Base-by-base conservation (phyloP, 2,329 filamentous ascomycete species). In the Botrytis pseudocinerea region DNA sequence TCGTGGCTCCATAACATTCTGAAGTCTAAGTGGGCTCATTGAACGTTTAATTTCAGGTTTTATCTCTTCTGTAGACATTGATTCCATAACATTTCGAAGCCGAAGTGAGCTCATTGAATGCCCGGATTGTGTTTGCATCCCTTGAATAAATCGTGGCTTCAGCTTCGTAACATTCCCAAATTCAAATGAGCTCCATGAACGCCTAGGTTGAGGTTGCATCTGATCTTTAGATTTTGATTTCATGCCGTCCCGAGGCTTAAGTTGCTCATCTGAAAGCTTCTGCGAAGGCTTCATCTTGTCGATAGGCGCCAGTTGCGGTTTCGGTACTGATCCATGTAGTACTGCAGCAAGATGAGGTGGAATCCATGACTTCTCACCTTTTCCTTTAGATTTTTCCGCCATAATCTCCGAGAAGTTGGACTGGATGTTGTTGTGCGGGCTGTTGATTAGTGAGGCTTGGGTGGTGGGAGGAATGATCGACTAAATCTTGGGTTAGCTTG, bases 341-440 rank as follows among this genome's bases (percentile, higher is more conserved):
- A 57, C n/a, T 28, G 51, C 14, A 14, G n/a, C 51, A 28, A 32
- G 51, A 18, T 28, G 18, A 1, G 14, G 14, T 18, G 51, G 51
- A 28, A 28, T 28, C 51, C 16, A 8, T 9, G 51, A 25, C n/a
- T 28, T 9, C 7, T 32, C 7, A 14, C n/a, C 51, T 7, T 57
- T 14, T 8, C 1, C 2, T 57, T 57, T 9, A 16, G n/a, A 18
- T 2, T 28, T 9, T 4, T 18, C 51, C 1, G 51, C n/a, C 51
- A 57, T 57, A 7, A 18, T 18, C 0, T 8, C n/a, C 48, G 25
- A 5, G 4, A 4, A 32, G 4, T 22, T 22, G 0, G 16, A 18
- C 4, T 0, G 1, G 2, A 1, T 42, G 6, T 20, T 35, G 20
- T 28, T 22, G 7, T 32, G 25, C 14, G 3, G 7, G 4, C 3